Evolutionary conservation across 2,329 filamentous ascomycete genomes (phyloP), one percentile per base, ranked within the genome.

Genomic region (Lachnellula occidentalis): DNA sequence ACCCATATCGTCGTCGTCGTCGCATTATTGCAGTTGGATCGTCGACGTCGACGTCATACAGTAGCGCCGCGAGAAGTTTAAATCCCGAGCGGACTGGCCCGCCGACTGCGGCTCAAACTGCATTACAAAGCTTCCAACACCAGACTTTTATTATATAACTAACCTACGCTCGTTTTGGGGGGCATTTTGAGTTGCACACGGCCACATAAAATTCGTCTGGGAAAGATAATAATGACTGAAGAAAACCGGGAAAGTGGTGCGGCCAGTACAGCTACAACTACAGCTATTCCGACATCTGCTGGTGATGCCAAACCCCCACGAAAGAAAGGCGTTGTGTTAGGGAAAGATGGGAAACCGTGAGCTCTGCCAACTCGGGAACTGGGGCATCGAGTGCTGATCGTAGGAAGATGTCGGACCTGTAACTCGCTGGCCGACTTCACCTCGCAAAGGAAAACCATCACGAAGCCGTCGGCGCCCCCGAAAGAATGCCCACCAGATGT

Each of bases 401-500:
- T n/a, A 41, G 36, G 45, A 62, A 90, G 87, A 55, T 91, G 87
- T 66, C 86, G 86, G 41, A 77, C 85, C 45, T 91, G 87, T 70
- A 89, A 78, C 31, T 85, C 85, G 19, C 72, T 78, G 55, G 71
- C 75, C 41, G 73, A 76, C 21, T 88, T 86, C 73, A 76, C 81
- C 51, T 85, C 84, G 76, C 74, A 79, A 14, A 77, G 80, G 50
- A 76, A 81, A 63, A 74, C 73, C 53, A 61, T 70, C 15, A 59
- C 71, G 14, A 57, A 67, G 19, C 74, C 4, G 54, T 71, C 34
- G 54, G 69, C n/a, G 41, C 68, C 74, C 14, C 76, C 78, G 7
- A 58, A 76, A 54, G 88, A 95, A 71, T 97, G 92, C 69, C 94
- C 94, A 0, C 87, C 94, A 1, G 92, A 97, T 69, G 90, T 96